Conservation (phyloP, 2,329 filamentous ascomycete species). For the Fusarium sp. region DNA sequence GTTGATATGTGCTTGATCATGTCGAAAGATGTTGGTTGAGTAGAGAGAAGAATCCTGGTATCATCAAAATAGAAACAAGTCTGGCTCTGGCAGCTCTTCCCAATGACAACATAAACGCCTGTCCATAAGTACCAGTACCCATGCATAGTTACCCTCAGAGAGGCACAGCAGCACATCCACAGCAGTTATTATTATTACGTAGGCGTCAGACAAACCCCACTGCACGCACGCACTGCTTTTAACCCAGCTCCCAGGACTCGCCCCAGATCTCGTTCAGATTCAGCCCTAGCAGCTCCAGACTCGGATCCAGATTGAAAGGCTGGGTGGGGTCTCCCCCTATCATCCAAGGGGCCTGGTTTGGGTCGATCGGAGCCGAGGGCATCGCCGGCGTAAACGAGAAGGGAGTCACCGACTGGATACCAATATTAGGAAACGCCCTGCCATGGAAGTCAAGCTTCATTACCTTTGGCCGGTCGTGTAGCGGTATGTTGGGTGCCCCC, state of each 20-base stretch:
- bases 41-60: slow-evolving; percentile 30
- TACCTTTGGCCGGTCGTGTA: slow-evolving; percentile 56
- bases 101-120: slow-evolving; percentile 16
- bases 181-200: slow-evolving; percentile 41
- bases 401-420: slow-evolving; percentile 55
- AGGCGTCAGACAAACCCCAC: slow-evolving; percentile 21
- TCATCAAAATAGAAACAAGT: slow-evolving; percentile 29
- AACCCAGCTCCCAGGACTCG: slow-evolving; percentile 59
- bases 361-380: slow-evolving; percentile 51
- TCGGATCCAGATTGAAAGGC: slow-evolving; percentile 64
- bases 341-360: slow-evolving; percentile 50
- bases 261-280: slow-evolving; percentile 69
- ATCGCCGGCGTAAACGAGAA: slow-evolving; percentile 55
- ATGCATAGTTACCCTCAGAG: slow-evolving; percentile 4
- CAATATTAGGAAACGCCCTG: slow-evolving; percentile 46
- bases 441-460: slow-evolving; percentile 43
- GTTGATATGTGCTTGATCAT: slow-evolving; percentile 34
- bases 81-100: background rate
- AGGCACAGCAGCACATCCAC: slow-evolving; percentile 22
- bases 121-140: slow-evolving; percentile 1
- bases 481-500: slow-evolving; percentile 48
- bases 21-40: slow-evolving; percentile 18
- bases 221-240: slow-evolving; percentile 2
- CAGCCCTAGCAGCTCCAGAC: slow-evolving; percentile 64
- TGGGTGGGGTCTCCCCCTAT: slow-evolving; percentile 49